Evolutionary conservation across 129 eudicot genomes (phyloP), one percentile per base, ranked within the genome.

Genomic region (Tagetes patula): DNA sequence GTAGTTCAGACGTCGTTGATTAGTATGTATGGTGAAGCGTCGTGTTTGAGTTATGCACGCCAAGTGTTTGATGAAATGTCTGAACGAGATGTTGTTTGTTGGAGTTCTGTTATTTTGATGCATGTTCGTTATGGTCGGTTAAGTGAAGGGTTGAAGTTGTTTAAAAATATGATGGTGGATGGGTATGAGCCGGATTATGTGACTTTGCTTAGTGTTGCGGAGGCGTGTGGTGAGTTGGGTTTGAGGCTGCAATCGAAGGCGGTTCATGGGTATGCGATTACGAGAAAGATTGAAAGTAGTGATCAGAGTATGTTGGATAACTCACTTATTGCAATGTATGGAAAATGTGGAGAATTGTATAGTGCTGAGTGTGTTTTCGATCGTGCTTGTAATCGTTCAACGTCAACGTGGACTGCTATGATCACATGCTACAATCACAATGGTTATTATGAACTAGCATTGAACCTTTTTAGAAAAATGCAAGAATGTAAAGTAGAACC

Each of bases 271-370:
- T 91, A 74, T 80, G 82, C 62, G 8, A 64, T 86, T 45, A 82
- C 75, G 42, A 84, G 84, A 71, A 77, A 65, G 33, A 72, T 85
- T 39, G 76, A 41, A 38, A 82, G 68, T 4, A 68, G 82, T 64
- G 67, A 71, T 52, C 40, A 14, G 0, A 85, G 79, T 54, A 42
- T 77, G 2, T 50, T 91, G 30, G 66, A 38, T 43, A 88, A 72
- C 79, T 88, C 91, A n/a, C 81, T 91, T 43, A 70, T 88, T 50
- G 69, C 94, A 53, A 91, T 91, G 97, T 91, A 91, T 59, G 97
- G 89, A 38, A 88, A 86, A 80, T 87, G 87, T 54, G 92, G 97
- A 8, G 95, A 91, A 8, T 62, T 86, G 65, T 60, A 39, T 53
- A 78, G 59, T 72, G 89, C 95, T 1, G 79, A 71, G 77, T 30